phyloP scores from a whole-genome alignment of 805 yeast genomes.

The Ogataea paradorogensis region DNA sequence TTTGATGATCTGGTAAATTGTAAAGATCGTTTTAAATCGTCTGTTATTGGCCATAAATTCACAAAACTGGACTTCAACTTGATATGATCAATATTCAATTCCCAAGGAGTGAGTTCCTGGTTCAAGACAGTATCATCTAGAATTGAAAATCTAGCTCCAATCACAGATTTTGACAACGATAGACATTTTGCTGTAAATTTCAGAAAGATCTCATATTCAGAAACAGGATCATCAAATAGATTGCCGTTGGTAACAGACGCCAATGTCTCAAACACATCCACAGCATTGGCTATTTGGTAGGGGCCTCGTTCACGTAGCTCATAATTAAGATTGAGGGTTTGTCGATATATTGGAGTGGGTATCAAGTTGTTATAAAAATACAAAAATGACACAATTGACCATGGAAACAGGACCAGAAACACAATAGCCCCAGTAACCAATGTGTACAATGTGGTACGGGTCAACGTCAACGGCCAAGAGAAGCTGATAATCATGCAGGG shows the following conservation, averaged over 20 bases:
- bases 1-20: conserved; percentile 17
- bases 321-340: conserved; percentile 19
- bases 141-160: conserved; percentile 23
- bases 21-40: conserved; percentile 17
- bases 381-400: conserved; percentile 31
- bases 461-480: conserved; percentile 23
- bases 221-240: conserved; percentile 13
- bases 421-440: conserved; percentile 16
- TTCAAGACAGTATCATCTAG: conserved; percentile 23
- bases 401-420: conserved; percentile 30
- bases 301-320: conserved; percentile 25
- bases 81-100: conserved; percentile 15
- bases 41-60: conserved; percentile 29
- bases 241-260: conserved; percentile 7
- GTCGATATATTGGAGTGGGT: conserved; percentile 23
- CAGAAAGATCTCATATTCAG: conserved; percentile 22
- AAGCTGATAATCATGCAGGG: conserved; percentile 21
- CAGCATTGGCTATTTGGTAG: conserved; percentile 19
- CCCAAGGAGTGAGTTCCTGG: conserved; percentile 23
- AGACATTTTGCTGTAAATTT: conserved; percentile 17
- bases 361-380: conserved; percentile 31
- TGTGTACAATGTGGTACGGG: conserved; percentile 22
- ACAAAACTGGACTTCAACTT: conserved; percentile 18
- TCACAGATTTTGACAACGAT: conserved; percentile 4
- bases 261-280: conserved; percentile 16